These are phyloP conservation scores for Fusarium floridanum DNA, from an alignment of 2,329 filamentous ascomycete genomes.

Conservation along the genomic window DNA sequence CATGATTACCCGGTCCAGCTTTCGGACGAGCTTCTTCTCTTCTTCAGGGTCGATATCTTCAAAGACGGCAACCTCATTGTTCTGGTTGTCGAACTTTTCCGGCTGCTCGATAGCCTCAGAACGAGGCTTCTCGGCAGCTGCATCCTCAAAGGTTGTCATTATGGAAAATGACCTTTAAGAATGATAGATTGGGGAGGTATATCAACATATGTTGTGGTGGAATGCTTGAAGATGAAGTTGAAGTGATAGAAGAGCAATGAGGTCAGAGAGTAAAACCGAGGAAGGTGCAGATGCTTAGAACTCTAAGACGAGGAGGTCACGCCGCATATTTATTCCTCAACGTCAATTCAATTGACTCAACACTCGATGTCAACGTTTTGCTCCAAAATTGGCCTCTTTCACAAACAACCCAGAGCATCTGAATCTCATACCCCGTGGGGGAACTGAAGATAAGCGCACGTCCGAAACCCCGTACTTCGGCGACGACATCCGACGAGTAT, in stretches of 20 bases:
- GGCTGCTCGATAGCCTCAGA: constrained; percentile 7
- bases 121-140: background rate
- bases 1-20: constrained; percentile 33
- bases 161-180: background rate
- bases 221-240: background rate
- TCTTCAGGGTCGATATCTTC: constrained; percentile 35
- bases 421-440: background rate
- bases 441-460: background rate
- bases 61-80: constrained; percentile 26
- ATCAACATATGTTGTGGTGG: too few species aligned
- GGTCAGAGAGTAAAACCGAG: background rate
- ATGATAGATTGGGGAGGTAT: background rate
- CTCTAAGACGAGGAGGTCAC: background rate
- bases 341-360: background rate
- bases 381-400: background rate
- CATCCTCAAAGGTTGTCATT: constrained; percentile 18
- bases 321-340: background rate
- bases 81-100: constrained; percentile 14
- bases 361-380: background rate
- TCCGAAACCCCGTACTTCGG: constrained; percentile 4
- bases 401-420: too few species aligned
- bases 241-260: background rate
- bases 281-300: background rate
- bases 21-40: constrained; percentile 29
- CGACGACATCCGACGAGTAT: constrained; percentile 5